These are phyloP conservation scores for Alternaria brassicicola DNA, from an alignment of 2,329 filamentous ascomycete genomes.

Conservation along the genomic window DNA sequence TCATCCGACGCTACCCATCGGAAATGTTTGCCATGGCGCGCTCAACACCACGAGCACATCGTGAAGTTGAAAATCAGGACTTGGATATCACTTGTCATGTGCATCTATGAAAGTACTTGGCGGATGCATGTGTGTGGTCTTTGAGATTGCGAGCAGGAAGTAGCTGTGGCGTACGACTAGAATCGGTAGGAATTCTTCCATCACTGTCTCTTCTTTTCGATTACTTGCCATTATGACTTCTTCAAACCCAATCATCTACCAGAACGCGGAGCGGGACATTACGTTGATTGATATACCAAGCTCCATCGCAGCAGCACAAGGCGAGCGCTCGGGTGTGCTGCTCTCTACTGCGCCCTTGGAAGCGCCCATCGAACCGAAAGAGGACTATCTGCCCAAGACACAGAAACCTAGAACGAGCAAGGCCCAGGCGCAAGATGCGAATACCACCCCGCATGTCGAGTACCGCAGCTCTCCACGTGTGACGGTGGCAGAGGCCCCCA, in stretches of 20 bases:
- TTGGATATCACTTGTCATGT: neutral
- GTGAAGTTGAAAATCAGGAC: neutral
- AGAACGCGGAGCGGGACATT: slow-evolving; percentile 57
- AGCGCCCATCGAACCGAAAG: slow-evolving; percentile 57
- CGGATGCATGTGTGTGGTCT: neutral
- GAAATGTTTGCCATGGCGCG: slow-evolving; percentile 6
- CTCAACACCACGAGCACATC: neutral
- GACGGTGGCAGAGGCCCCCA: neutral
- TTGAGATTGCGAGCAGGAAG: neutral
- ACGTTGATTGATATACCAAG: slow-evolving; percentile 71
- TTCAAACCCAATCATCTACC: slow-evolving; percentile 57
- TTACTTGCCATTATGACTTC: slow-evolving; percentile 1
- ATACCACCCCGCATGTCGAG: slow-evolving; percentile 43
- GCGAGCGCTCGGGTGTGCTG: slow-evolving; percentile 51
- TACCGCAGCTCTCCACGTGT: neutral
- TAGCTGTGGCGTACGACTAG: neutral
- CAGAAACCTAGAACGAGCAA: slow-evolving; percentile 53
- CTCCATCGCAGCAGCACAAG: slow-evolving; percentile 72
- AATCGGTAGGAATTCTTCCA: neutral
- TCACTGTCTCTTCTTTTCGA: neutral
- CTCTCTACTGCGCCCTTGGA: slow-evolving; percentile 55
- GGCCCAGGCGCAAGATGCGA: slow-evolving; percentile 38
- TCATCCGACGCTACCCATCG: slow-evolving; percentile 18
- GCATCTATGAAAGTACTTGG: neutral
- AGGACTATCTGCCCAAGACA: slow-evolving; percentile 60